A percentile compares a stretch with the other conserved stretches of the same genome.
phyloP scores from a whole-genome alignment of 805 yeast species.

The Lipomyces japonicus region DNA sequence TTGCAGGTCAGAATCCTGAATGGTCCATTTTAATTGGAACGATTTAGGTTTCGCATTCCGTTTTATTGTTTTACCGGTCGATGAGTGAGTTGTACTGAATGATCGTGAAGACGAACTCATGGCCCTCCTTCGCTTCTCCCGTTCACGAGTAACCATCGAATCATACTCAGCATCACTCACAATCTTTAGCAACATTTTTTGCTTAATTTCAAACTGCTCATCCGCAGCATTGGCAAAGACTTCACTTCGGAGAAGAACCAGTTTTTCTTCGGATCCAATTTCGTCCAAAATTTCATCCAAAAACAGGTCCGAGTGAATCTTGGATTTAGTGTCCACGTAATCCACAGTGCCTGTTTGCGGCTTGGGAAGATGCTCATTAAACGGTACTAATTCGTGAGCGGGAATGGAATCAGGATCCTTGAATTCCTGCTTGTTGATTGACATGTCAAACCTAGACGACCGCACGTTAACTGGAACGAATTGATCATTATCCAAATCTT shows the following conservation, averaged over 20 bases:
- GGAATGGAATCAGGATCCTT: too few relatives aligned
- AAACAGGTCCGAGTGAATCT: not conserved
- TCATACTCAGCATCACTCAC: not conserved
- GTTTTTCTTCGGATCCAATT: not conserved
- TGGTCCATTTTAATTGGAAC: slow-evolving; percentile 6
- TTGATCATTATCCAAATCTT: too few relatives aligned
- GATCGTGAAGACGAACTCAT: not conserved
- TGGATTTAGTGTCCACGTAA: not conserved
- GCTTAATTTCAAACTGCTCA: too few relatives aligned
- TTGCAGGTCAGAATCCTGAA: slow-evolving; percentile 5
- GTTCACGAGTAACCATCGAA: not conserved
- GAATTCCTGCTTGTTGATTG: too few relatives aligned
- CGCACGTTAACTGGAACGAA: too few relatives aligned
- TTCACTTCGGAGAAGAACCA: not conserved
- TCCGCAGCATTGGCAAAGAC: too few relatives aligned
- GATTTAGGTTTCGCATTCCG: slow-evolving; percentile 1
- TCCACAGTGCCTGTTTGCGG: not conserved
- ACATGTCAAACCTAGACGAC: too few relatives aligned
- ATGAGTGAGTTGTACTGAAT: not conserved
- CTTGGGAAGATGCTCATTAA: too few relatives aligned
- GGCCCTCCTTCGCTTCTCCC: not conserved
- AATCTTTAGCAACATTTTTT: not conserved
- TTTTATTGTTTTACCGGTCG: not conserved
- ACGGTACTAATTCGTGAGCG: too few relatives aligned
- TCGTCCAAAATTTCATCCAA: not conserved